These are phyloP conservation scores for Aspergillus sp. DNA, from an alignment of 2,329 filamentous ascomycete species.

Conservation along the genomic window DNA sequence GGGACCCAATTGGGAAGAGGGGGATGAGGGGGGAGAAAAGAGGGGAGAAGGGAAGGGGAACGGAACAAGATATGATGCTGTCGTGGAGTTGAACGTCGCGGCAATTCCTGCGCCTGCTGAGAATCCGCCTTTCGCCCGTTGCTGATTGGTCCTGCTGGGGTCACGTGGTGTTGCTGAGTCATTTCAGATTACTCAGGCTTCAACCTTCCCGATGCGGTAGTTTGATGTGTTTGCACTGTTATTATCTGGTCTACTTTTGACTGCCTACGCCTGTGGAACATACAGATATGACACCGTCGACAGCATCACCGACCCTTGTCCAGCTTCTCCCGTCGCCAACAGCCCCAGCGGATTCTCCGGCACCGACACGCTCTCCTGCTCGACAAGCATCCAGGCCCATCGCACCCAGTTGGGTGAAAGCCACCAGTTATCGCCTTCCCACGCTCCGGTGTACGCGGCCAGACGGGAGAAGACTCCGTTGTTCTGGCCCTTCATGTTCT, in stretches of 20 bases:
- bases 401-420: slow-evolving; percentile 39
- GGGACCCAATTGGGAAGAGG: slow-evolving; percentile 31
- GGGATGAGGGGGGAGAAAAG: slow-evolving; percentile 22
- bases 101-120: slow-evolving; percentile 40
- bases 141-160: slow-evolving; percentile 30
- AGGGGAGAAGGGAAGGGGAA: slow-evolving; percentile 25
- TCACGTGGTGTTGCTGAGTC: slow-evolving; percentile 35
- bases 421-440: slow-evolving; percentile 33
- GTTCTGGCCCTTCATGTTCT: slow-evolving; percentile 14
- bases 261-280: slow-evolving; percentile 28
- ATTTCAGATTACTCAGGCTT: slow-evolving; percentile 6
- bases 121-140: slow-evolving; percentile 37
- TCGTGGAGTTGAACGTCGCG: slow-evolving; percentile 24
- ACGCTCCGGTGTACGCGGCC: slow-evolving; percentile 19
- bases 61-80: slow-evolving; percentile 17
- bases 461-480: slow-evolving; percentile 14
- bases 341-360: slow-evolving; percentile 35
- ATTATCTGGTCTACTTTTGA: neutral
- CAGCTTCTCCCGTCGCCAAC: slow-evolving; percentile 18
- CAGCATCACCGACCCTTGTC: slow-evolving; percentile 22
- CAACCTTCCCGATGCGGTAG: neutral
- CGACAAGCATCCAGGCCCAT: slow-evolving; percentile 44
- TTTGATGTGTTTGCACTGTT: neutral
- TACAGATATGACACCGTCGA: slow-evolving; percentile 37
- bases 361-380: slow-evolving; percentile 40